phyloP scores from a whole-genome alignment of 2,329 filamentous ascomycete genomes.

The Trichoderma endophyticum region DNA sequence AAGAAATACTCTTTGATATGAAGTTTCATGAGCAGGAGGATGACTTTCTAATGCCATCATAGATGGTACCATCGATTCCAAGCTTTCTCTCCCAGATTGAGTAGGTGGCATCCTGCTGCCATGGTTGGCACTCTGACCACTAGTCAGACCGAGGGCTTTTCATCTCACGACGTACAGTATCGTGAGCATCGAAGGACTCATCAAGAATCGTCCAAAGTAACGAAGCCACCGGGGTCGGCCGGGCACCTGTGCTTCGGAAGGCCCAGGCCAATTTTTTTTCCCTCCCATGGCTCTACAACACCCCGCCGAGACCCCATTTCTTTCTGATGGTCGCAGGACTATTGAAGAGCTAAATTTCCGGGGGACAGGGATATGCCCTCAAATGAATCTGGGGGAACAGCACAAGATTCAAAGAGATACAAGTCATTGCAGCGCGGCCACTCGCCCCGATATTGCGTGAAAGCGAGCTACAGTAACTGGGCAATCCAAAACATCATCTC shows the following conservation, averaged over 20 bases:
- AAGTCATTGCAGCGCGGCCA: background rate
- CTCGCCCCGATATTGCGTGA: background rate
- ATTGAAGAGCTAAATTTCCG: conserved; percentile 22
- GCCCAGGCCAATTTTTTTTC: background rate
- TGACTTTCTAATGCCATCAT: background rate
- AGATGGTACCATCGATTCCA: background rate
- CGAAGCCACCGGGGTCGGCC: background rate
- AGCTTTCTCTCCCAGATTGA: background rate
- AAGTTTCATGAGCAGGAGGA: background rate
- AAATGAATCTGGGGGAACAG: conserved; percentile 9
- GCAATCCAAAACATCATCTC: background rate
- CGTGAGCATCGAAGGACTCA: background rate
- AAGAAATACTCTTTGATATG: background rate
- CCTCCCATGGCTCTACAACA: background rate
- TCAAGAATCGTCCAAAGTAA: background rate
- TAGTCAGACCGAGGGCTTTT: background rate
- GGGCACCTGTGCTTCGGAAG: conserved; percentile 3
- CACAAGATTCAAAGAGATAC: background rate
- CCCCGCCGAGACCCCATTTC: conserved; percentile 9
- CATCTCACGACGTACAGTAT: background rate
- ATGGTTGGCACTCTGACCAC: background rate
- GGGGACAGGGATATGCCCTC: conserved; percentile 12
- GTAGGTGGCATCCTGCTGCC: conserved; percentile 1
- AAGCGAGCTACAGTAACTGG: background rate
- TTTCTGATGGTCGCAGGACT: conserved; percentile 18